Evolutionary conservation across 2,329 filamentous ascomycete genomes (phyloP).

Genomic region (Phialophora expanda): DNA sequence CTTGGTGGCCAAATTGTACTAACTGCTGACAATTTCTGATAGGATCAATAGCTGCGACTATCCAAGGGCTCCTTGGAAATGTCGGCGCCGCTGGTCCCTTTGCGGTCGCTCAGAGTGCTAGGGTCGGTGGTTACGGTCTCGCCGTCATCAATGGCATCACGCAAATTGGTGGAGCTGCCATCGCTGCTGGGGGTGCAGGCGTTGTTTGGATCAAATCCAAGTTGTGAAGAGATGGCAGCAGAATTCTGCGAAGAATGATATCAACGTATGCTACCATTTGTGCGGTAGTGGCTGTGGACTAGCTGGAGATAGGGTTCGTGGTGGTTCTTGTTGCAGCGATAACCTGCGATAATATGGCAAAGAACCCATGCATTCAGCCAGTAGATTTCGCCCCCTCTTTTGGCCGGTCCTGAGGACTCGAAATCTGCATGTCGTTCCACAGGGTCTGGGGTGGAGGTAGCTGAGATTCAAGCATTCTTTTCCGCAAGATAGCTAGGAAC

Average conservation of each 20-base stretch:
- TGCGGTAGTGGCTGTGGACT: neutral
- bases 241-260: neutral
- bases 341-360: neutral
- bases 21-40: neutral
- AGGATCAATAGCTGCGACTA: neutral
- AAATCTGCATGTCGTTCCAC: conserved; percentile 11
- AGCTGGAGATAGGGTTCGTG: neutral
- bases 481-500: conserved; percentile 6
- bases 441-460: conserved; percentile 4
- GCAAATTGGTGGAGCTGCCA: neutral
- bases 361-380: neutral
- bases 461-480: conserved; percentile 16
- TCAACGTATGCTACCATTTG: neutral
- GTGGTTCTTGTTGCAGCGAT: neutral
- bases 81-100: neutral
- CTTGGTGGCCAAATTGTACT: neutral
- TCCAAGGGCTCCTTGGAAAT: neutral
- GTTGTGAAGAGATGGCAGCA: neutral
- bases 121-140: neutral
- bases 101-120: neutral
- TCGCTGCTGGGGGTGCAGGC: neutral
- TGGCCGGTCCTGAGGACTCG: neutral
- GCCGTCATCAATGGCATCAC: neutral
- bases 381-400: neutral
- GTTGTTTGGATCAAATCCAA: neutral